These are phyloP conservation scores for Fraxinus floribunda DNA, from an alignment of 305 asterid genomes.

Conservation along the genomic window DNA sequence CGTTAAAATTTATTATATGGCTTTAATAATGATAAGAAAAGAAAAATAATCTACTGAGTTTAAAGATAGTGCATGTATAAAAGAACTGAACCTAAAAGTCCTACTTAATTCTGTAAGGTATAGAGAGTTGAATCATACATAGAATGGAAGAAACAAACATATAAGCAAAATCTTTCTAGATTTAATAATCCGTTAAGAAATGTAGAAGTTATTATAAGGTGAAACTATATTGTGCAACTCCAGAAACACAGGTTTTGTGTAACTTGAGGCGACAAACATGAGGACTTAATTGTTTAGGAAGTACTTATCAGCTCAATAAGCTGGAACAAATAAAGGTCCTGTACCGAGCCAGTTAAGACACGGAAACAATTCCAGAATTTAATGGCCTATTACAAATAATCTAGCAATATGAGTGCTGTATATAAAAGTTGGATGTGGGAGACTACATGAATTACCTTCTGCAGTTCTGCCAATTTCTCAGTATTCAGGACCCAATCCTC, in stretches of 20 bases:
- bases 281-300: not conserved
- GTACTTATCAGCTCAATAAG: not conserved
- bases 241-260: not conserved
- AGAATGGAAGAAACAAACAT: not conserved
- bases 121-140: not conserved
- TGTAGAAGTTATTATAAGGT: not conserved
- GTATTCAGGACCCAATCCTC: slow-evolving; percentile 80
- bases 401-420: slow-evolving; percentile 15
- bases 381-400: slow-evolving; percentile 1
- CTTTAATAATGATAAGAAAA: slow-evolving; percentile 6
- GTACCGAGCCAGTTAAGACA: not conserved
- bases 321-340: not conserved
- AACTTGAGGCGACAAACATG: not conserved
- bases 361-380: not conserved
- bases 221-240: not conserved
- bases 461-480: slow-evolving; percentile 71
- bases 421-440: not conserved
- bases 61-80: not conserved
- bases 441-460: slow-evolving; percentile 49
- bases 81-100: not conserved
- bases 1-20: slow-evolving; percentile 22
- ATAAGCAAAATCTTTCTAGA: not conserved
- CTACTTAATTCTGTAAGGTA: not conserved
- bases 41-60: slow-evolving; percentile 2
- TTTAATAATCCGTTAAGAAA: not conserved